Conservation (phyloP, 2,329 filamentous ascomycete genomes). For the Calonectria crousiana region DNA sequence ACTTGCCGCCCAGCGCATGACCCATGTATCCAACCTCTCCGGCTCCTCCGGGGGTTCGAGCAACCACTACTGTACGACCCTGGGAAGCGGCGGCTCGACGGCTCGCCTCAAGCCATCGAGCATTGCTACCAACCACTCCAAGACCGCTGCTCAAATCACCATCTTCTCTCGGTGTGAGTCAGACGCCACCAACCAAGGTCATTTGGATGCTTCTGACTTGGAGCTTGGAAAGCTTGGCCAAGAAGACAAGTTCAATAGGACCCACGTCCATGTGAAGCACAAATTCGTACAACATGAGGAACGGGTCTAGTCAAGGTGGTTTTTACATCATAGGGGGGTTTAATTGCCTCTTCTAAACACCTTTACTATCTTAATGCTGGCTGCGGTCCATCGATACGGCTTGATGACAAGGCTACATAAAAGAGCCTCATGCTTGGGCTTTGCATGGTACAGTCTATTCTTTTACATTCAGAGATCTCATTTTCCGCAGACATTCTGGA, state of each 20-base stretch:
- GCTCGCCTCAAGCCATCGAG: constrained; percentile 40
- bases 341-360: background rate
- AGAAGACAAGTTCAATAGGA: constrained; percentile 24
- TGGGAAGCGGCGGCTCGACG: constrained; percentile 28
- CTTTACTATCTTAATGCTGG: background rate
- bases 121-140: constrained; percentile 32
- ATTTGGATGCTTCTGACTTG: constrained; percentile 44
- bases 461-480: background rate
- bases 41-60: constrained; percentile 34
- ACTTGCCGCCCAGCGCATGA: constrained; percentile 62
- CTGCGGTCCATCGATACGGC: too few species aligned
- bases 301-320: constrained; percentile 35
- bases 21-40: constrained; percentile 40
- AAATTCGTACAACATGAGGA: constrained; percentile 50
- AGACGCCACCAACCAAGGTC: constrained; percentile 27
- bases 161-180: constrained; percentile 45
- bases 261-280: constrained; percentile 46
- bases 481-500: background rate
- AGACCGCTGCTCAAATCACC: constrained; percentile 34
- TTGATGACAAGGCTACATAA: background rate
- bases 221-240: constrained; percentile 50
- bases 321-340: background rate
- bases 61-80: constrained; percentile 27
- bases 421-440: too few species aligned
- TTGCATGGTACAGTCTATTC: background rate